Evolutionary conservation across 345 rosid genomes (phyloP), one percentile per base, ranked within the genome.

Genomic region (Populus simonii): DNA sequence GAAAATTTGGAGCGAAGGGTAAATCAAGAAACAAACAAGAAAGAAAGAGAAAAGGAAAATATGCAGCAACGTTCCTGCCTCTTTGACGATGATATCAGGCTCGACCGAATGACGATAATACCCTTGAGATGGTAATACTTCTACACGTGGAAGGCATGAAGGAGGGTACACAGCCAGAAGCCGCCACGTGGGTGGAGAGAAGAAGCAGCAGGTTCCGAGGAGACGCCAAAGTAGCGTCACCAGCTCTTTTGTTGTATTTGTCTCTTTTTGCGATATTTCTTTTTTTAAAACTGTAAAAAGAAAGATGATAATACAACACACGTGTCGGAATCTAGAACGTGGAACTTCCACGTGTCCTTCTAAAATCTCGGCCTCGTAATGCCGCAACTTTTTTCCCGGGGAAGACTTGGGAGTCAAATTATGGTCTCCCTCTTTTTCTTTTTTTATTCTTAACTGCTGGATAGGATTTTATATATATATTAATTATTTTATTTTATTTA

Each of bases 121-220:
- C 78, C 77, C 74, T 15, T 59, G 71, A 7, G 23, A 23, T 23
- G 45, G 33, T 51, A 53, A 31, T 39, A n/a, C 63, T 38, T 25
- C 16, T 81, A 82, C 84, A 80, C 85, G 86, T 87, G 88, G 85
- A 77, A 73, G 10, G 13, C 83, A 81, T 85, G 83, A 78, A 16
- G 76, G 75, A 70, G 80, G 17, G 22, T 31, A 10, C 7, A 2
- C 59, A 18, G 59, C 20, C 0, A 53, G 59, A 53, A 36, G 25
- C 22, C 33, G 57, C 20, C 79, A 78, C 85, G 89, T 83, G 81
- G 76, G 62, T 41, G 74, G 63, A 72, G 33, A 53, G 59, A 53
- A 53, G 73, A 68, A 76, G 77, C 15, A 20, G 62, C 80, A 78
- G 86, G 79, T 80, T 67, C 84, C 77, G 25, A 87, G 84, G 81